Base-by-base conservation (phyloP, 208 protist species). In the Herpetomonas samuelpessoai region DNA sequence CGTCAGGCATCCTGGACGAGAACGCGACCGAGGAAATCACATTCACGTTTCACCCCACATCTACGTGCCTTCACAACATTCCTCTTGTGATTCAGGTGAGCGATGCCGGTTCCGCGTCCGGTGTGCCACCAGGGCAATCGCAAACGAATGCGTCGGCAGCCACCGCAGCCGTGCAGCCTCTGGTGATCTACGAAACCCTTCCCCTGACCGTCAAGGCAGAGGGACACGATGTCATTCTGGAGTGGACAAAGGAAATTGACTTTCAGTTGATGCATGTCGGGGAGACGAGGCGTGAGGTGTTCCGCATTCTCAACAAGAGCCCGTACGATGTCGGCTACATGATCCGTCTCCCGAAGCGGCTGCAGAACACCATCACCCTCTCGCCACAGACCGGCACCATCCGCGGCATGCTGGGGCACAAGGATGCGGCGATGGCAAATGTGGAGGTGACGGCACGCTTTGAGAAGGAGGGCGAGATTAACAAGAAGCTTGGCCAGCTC, bases 271-370 rank as follows among this genome's bases (percentile, higher is more conserved):
- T 95, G 71, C 83, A 92, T 59, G 91, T 97, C 1, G 89, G 91
- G 10, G 93, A 98, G 30, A 82, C 78, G 25, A 72, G 57, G 41
- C 81, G 66, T 56, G 88, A 91, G 70, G 62, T 45, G 24, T 64
- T 96, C 44, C 81, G 85, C 29, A 72, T 98, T 24, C 67, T 91
- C 45, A 98, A 98, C 80, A 94, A 92, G 62, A 88, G 94, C 51
- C 92, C 96, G 65, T 98, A 98, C 77, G 91, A 97, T 22, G 79
- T 98, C 12, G 81, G 81, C 21, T 98, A 87, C 73, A 71, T 88
- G 49, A 76, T 98, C 46, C 77, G 81, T 26, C 57, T 97, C 52
- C 87, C 89, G 12, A 82, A 85, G 57, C 52, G 65, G 6, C 56
- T 95, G 51, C 86, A 90, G 70, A 58, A 64, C 31, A 47, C 82